phyloP scores from a whole-genome alignment of 805 yeast genomes.

The Metschnikowia kofuensis region DNA sequence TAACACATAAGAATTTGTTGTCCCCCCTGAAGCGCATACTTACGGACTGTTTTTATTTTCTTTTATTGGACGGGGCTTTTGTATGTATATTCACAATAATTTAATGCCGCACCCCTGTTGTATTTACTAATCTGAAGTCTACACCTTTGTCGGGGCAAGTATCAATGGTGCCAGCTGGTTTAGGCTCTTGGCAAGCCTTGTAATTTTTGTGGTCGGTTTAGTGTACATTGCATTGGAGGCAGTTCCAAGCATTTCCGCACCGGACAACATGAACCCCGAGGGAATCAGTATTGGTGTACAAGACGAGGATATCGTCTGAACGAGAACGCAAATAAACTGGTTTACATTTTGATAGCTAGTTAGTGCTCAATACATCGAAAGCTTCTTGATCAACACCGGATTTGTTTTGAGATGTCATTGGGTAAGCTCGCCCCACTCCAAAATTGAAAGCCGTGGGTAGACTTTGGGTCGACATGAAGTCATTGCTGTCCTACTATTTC shows the following conservation, averaged over 20 bases:
- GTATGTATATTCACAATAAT: slow-evolving; percentile 37
- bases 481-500: too few relatives aligned
- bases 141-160: slow-evolving; percentile 35
- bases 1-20: slow-evolving; percentile 41
- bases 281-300: slow-evolving; percentile 36
- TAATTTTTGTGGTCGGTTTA: slow-evolving; percentile 60
- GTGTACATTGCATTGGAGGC: slow-evolving; percentile 63
- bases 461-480: too few relatives aligned
- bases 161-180: slow-evolving; percentile 51
- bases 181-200: slow-evolving; percentile 54
- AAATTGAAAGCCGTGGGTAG: too few relatives aligned
- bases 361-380: neutral
- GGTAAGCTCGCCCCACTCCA: too few relatives aligned
- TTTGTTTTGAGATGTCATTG: too few relatives aligned
- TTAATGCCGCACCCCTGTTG: neutral
- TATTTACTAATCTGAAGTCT: slow-evolving; percentile 29
- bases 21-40: slow-evolving; percentile 59
- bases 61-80: slow-evolving; percentile 71
- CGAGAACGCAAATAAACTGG: too few relatives aligned
- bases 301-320: slow-evolving; percentile 36
- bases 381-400: too few relatives aligned
- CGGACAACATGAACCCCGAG: slow-evolving; percentile 68
- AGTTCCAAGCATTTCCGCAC: slow-evolving; percentile 72
- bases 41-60: slow-evolving; percentile 69
- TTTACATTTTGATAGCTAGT: neutral